Percentiles rank a stretch among this genome's conserved stretches.
These are phyloP conservation scores for Aspergillus hancockii DNA, from an alignment of 495 filamentous ascomycete genomes.

Conservation along the genomic window DNA sequence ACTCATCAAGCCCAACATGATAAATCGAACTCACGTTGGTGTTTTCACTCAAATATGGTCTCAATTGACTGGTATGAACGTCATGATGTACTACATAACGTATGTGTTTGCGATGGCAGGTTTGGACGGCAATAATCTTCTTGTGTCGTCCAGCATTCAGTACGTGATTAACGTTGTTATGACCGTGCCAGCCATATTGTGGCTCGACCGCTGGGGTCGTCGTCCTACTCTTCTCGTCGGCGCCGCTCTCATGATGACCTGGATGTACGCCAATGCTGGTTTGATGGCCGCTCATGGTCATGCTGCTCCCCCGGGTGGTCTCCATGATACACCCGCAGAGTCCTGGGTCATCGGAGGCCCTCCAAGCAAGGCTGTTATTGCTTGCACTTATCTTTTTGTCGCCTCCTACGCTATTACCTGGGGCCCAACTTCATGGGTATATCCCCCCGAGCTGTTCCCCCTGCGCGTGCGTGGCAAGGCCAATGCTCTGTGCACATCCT, in stretches of 20 bases:
- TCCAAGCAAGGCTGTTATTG: constrained; percentile 53
- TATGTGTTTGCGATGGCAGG: constrained; percentile 77
- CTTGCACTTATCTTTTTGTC: constrained; percentile 68
- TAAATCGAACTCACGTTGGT: constrained; percentile 73
- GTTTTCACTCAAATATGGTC: constrained; percentile 84
- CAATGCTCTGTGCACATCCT: constrained; percentile 70
- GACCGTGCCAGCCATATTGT: constrained; percentile 56
- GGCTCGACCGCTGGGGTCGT: constrained; percentile 65
- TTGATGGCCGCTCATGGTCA: constrained; percentile 56
- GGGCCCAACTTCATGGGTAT: constrained; percentile 68
- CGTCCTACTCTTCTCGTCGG: constrained; percentile 66
- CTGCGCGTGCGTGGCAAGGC: constrained; percentile 64
- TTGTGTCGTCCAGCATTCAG: constrained; percentile 71
- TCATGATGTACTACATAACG: constrained; percentile 72
- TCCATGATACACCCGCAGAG: constrained; percentile 35
- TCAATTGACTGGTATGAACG: constrained; percentile 83
- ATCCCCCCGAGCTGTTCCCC: constrained; percentile 69
- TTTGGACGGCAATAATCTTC: constrained; percentile 55
- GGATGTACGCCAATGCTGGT: constrained; percentile 69
- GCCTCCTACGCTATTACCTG: constrained; percentile 58
- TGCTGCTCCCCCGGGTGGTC: constrained; percentile 53
- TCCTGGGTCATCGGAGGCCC: constrained; percentile 39
- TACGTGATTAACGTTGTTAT: constrained; percentile 64
- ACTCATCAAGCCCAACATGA: constrained; percentile 68
- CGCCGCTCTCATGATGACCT: constrained; percentile 66